phyloP scores from a whole-genome alignment of 2,329 filamentous ascomycete species.

The Fusarium sp. region DNA sequence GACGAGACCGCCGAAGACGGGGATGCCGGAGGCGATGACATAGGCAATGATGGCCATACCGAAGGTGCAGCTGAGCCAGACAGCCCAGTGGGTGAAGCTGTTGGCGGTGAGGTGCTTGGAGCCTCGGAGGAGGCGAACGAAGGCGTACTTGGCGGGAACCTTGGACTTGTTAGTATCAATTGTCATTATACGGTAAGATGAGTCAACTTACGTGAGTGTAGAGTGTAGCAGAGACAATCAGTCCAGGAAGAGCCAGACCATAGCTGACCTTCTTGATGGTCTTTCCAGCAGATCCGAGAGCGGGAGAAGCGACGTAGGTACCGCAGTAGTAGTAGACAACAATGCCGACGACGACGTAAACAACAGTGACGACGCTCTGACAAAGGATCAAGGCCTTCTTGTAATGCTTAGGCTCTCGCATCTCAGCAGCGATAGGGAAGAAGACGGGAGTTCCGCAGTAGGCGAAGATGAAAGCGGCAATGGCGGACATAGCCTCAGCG shows the following conservation, averaged over 20 bases:
- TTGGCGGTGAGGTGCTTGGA: slow-evolving; percentile 46
- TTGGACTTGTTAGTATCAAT: background rate
- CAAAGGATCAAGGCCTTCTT: slow-evolving; percentile 42
- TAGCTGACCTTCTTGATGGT: slow-evolving; percentile 56
- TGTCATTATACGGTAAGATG: accelerated
- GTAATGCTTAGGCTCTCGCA: slow-evolving; percentile 45
- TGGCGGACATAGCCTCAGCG: slow-evolving; percentile 44
- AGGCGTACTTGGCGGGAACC: slow-evolving; percentile 30
- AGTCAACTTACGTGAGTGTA: slow-evolving; percentile 40
- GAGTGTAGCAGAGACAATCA: slow-evolving; percentile 41
- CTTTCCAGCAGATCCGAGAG: slow-evolving; percentile 56
- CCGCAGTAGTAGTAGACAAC: slow-evolving; percentile 59
- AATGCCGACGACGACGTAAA: slow-evolving; percentile 47
- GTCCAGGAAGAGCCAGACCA: slow-evolving; percentile 47
- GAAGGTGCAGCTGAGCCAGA: slow-evolving; percentile 46
- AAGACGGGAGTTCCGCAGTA: slow-evolving; percentile 50
- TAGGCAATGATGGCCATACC: slow-evolving; percentile 42
- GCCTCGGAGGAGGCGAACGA: slow-evolving; percentile 40
- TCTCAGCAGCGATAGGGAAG: slow-evolving; percentile 47
- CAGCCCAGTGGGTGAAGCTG: slow-evolving; percentile 43
- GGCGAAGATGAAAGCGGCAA: slow-evolving; percentile 50
- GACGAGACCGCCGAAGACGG: slow-evolving; percentile 43
- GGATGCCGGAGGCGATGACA: slow-evolving; percentile 36
- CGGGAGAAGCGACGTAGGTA: slow-evolving; percentile 57
- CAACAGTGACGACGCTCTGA: slow-evolving; percentile 43